Conservation (phyloP, 805 yeast genomes). For the Metschnikowia orientalis region DNA sequence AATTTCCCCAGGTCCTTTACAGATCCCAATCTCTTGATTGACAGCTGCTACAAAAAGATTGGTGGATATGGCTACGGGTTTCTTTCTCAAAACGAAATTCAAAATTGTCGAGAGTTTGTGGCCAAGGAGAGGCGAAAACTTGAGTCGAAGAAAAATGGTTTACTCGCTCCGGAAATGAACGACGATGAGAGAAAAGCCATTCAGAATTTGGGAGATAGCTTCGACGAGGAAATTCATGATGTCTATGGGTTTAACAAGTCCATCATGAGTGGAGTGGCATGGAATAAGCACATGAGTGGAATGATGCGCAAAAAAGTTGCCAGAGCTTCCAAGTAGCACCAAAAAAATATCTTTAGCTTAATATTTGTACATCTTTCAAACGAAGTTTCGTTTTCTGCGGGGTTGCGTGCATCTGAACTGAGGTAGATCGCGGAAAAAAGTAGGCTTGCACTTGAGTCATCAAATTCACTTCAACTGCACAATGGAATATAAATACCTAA, state of each 20-base stretch:
- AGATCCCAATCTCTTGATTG: constrained; percentile 67
- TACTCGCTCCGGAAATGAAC: constrained; percentile 32
- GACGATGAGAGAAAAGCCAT: constrained; percentile 36
- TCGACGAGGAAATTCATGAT: constrained; percentile 36
- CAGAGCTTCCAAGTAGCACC: neutral
- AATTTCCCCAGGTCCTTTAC: constrained; percentile 68
- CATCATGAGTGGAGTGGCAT: constrained; percentile 52
- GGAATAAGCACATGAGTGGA: constrained; percentile 58
- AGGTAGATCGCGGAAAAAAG: neutral
- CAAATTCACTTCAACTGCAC: no score
- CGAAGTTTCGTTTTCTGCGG: no score
- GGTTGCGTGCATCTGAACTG: no score
- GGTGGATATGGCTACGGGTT: constrained; percentile 64
- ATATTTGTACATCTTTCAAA: no score
- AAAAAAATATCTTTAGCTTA: neutral
- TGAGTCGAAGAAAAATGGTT: constrained; percentile 24
- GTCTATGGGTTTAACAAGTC: constrained; percentile 42
- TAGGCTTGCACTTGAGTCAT: no score
- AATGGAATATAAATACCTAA: constrained; percentile 44
- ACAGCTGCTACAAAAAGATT: constrained; percentile 68
- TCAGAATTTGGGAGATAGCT: constrained; percentile 16
- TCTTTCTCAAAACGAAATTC: constrained; percentile 76
- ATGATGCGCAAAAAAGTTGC: constrained; percentile 33
- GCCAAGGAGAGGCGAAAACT: constrained; percentile 51
- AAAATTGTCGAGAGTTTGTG: constrained; percentile 74